Conservation (phyloP, 1,284 basidiomycete species). For the Ceratobasidium sp. region DNA sequence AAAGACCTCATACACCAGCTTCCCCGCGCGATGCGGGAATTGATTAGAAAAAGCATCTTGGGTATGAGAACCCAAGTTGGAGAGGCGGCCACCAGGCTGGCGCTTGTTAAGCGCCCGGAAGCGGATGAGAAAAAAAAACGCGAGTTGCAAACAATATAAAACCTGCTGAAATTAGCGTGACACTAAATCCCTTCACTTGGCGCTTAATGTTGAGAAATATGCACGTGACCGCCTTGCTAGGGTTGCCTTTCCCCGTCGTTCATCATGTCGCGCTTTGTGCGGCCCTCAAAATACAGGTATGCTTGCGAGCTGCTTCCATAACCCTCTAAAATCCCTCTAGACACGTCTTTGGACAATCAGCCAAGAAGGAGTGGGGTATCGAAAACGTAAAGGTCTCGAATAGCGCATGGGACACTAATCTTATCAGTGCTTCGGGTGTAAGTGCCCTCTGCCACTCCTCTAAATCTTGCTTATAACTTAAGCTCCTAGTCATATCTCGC, state of each 20-base stretch:
- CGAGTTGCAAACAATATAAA: no score
- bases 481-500: constrained; percentile 81
- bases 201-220: background rate
- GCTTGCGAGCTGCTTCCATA: constrained; percentile 31
- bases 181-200: background rate
- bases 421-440: constrained; percentile 89
- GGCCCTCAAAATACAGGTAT: constrained; percentile 71
- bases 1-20: no score
- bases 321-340: constrained; percentile 59
- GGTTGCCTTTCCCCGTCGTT: constrained; percentile 15
- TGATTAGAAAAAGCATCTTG: no score
- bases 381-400: constrained; percentile 94
- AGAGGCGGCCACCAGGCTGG: no score
- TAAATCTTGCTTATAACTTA: constrained; percentile 23
- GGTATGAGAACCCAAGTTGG: no score
- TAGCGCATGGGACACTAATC: constrained; percentile 97
- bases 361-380: constrained; percentile 86
- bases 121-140: no score
- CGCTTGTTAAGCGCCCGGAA: no score
- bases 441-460: constrained; percentile 54
- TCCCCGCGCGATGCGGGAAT: no score
- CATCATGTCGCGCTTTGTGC: constrained; percentile 70
- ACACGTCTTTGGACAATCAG: constrained; percentile 90
- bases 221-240: constrained; percentile 15
- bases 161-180: no score